Evolutionary conservation across 257 asterid species (phyloP), one percentile per base, ranked within the genome.

Genomic region (Voacanga thouarsii): DNA sequence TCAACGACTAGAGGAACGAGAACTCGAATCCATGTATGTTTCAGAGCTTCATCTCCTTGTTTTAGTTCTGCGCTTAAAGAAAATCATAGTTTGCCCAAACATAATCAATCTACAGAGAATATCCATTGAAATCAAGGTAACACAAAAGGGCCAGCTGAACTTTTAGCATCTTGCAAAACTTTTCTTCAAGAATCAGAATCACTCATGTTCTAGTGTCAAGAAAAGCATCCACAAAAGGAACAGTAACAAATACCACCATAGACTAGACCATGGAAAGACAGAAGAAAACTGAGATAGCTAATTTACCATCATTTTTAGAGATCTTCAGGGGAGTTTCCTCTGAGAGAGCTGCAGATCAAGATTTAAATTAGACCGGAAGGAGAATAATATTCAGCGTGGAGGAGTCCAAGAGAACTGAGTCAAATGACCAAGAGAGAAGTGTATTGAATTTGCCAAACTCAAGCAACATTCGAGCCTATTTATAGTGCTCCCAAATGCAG

Each of bases 251-350:
- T 50, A 33, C 37, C 3, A 14, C 0, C 28, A 28, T 7, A 16
- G 39, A 21, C 6, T n/a, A 41, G 26, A 57, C 57, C 6, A 39
- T 21, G 23, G 39, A 41, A 43, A 24, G 19, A 69, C n/a, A 24
- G 12, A 4, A 50, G 28, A 64, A 50, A 49, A 64, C 3, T 64
- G 9, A 66, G 39, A 39, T 68, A 19, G 10, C 15, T 15, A 71
- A 78, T 14, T 53, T 73, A 73, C 82, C 82, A 73, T 72, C 82
- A 79, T 79, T n/a, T 73, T 53, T 56, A 16, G 28, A 71, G 81
- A 78, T 45, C 56, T 59, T 39, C 4, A 8, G 41, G 37, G 64
- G 28, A 24, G 1, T 1, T 77, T 53, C 65, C 16, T 49, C 7
- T n/a, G 75, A 9, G 12, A 12, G 71, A 55, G 21, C 26, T 21